A percentile compares a stretch with the other conserved stretches of the same genome.
Conservation (phyloP, 2,329 filamentous ascomycete genomes). For the Fusarium agapanthi region DNA sequence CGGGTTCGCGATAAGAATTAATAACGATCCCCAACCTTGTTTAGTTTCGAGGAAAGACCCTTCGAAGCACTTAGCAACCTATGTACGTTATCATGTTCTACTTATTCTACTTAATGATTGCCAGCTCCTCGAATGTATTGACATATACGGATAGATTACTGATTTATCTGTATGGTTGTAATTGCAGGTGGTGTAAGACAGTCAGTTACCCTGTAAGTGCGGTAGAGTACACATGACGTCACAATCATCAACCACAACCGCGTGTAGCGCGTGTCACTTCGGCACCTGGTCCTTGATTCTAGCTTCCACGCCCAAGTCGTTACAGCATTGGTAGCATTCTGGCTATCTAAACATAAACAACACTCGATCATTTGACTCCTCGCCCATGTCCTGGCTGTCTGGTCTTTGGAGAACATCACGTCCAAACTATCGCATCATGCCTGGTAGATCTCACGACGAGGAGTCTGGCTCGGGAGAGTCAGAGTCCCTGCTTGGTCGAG, state of each 20-base stretch:
- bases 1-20: not conserved
- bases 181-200: not conserved
- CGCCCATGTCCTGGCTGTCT: constrained; percentile 23
- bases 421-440: constrained; percentile 39
- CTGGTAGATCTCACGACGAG: constrained; percentile 44
- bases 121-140: not conserved
- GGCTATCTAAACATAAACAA: not conserved
- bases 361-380: not conserved
- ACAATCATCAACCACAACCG: constrained; percentile 3
- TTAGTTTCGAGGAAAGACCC: too few relatives aligned
- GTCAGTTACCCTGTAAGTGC: not conserved
- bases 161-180: not conserved
- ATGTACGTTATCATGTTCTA: not conserved
- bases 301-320: not conserved
- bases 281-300: not conserved
- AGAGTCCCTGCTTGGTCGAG: constrained; percentile 55
- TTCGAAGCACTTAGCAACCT: not conserved
- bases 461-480: constrained; percentile 48
- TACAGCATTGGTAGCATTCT: not conserved
- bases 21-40: not conserved
- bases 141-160: not conserved
- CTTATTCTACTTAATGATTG: not conserved
- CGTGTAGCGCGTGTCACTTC: constrained; percentile 15
- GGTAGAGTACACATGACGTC: constrained; percentile 5
- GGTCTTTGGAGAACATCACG: constrained; percentile 21